Base-by-base conservation (phyloP, 495 filamentous ascomycete genomes). In the Annulohypoxylon maeteangense region DNA sequence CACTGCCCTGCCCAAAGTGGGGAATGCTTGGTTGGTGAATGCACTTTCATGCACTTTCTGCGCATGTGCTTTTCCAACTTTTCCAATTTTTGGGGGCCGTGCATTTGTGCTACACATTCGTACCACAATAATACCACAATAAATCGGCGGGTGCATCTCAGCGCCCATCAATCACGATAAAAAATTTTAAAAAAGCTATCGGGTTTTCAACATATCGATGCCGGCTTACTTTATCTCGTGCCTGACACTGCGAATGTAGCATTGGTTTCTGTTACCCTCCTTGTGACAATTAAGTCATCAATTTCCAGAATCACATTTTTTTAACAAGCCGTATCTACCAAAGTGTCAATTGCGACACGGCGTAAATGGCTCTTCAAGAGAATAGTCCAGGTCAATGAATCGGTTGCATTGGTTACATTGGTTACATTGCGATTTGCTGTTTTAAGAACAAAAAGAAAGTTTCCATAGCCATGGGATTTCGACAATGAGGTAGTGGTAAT, bases 381-480 rank as follows among this genome's bases (percentile, higher is more conserved):
- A 36, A 34, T 18, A 18, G 18, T 42, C n/a, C 22, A 40, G 51
- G 25, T 47, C 31, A 40, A 4, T 20, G 7, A 18, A 5, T 44
- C 40, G 40, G 16, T 18, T 20, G 40, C 40, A 44, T 18, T 18
- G 57, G 57, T 23, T 48, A 29, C 40, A 44, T 18, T 18, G 57
- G 57, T 23, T 48, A 29, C 29, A 38, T 62, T 63, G 60, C 40
- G 31, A 64, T 69, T 50, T 57, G 60, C 60, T 57, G 29, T 27
- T 40, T n/a, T 27, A 48, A 29, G 32, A 23, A 48, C 18, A 27
- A 29, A 31, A 51, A 50, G 44, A 20, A 54, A 36, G 64, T 68
- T 60, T 68, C 65, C 70, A 72, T 45, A 32, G 55, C 70, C 70
- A 68, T 34, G 70, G 70, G 65, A 73, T 69, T 73, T 73, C 65